Percentiles rank a stretch among this genome's conserved stretches.
These are phyloP conservation scores for Obelidium mucronatum DNA, from an alignment of 192 early-diverging fungal species.

Conservation along the genomic window DNA sequence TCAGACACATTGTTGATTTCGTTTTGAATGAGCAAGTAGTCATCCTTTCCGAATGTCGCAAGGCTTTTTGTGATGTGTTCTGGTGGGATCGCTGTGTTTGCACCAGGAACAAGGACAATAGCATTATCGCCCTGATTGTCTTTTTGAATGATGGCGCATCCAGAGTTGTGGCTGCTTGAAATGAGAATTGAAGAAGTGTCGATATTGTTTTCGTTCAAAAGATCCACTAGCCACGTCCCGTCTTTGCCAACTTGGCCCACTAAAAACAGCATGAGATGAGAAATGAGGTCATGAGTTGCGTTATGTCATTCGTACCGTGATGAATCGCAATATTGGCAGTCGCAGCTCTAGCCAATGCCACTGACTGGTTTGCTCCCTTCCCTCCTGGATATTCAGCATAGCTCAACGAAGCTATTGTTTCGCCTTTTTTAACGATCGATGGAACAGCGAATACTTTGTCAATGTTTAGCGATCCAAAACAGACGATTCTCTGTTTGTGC, in stretches of 20 bases:
- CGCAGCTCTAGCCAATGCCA: slow-evolving; percentile 75
- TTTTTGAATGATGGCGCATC: slow-evolving; percentile 88
- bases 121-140: slow-evolving; percentile 79
- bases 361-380: slow-evolving; percentile 90
- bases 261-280: too few relatives aligned
- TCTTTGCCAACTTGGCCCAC: slow-evolving; percentile 86
- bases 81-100: slow-evolving; percentile 66
- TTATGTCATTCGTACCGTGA: neutral
- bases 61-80: slow-evolving; percentile 27
- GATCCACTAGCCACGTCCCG: slow-evolving; percentile 76
- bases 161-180: slow-evolving; percentile 61
- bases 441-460: slow-evolving; percentile 80
- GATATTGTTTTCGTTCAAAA: slow-evolving; percentile 70
- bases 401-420: slow-evolving; percentile 54
- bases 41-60: slow-evolving; percentile 50
- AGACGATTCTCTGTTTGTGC: slow-evolving; percentile 31
- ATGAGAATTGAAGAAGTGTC: slow-evolving; percentile 67
- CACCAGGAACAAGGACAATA: slow-evolving; percentile 84
- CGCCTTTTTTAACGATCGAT: slow-evolving; percentile 70
- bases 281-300: slow-evolving; percentile 57
- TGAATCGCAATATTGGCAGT: neutral
- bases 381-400: slow-evolving; percentile 71
- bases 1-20: slow-evolving; percentile 68
- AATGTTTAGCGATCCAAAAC: slow-evolving; percentile 80
- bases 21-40: slow-evolving; percentile 89